These are phyloP conservation scores for Phialophora verrucosa DNA, from an alignment of 2,329 filamentous ascomycete species.

Conservation along the genomic window DNA sequence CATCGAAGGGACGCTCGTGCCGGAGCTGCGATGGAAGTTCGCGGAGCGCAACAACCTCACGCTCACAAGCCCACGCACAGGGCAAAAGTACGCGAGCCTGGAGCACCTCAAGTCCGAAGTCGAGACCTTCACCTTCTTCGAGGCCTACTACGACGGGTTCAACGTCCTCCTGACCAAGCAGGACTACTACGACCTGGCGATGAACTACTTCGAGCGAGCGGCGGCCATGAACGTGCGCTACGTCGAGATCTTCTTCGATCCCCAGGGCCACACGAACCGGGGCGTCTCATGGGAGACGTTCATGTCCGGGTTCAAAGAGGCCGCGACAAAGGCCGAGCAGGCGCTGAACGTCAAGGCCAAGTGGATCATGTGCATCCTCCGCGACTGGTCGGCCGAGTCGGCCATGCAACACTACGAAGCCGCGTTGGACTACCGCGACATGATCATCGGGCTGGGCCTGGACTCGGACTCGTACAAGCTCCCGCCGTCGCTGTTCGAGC, in stretches of 20 bases:
- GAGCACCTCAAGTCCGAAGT: slow-evolving; percentile 39
- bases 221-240: slow-evolving; percentile 49
- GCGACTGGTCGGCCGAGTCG: slow-evolving; percentile 48
- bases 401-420: slow-evolving; percentile 49
- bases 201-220: slow-evolving; percentile 46
- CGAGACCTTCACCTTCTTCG: slow-evolving; percentile 36
- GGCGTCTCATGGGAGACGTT: slow-evolving; percentile 45
- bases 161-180: slow-evolving; percentile 46
- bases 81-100: slow-evolving; percentile 41
- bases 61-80: slow-evolving; percentile 33
- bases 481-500: slow-evolving; percentile 18
- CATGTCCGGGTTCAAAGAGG: slow-evolving; percentile 47
- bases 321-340: slow-evolving; percentile 42
- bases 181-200: slow-evolving; percentile 52
- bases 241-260: slow-evolving; percentile 52
- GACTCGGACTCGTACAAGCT: slow-evolving; percentile 23
- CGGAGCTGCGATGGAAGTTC: slow-evolving; percentile 51
- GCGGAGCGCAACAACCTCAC: slow-evolving; percentile 48
- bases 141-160: slow-evolving; percentile 44
- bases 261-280: slow-evolving; percentile 50
- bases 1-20: slow-evolving; percentile 55
- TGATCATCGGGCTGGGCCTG: slow-evolving; percentile 19
- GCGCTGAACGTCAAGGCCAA: slow-evolving; percentile 40
- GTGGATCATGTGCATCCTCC: slow-evolving; percentile 55
- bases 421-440: slow-evolving; percentile 38